Evolutionary conservation across 441 rosid species (phyloP).

Genomic region (Croton setiger): DNA sequence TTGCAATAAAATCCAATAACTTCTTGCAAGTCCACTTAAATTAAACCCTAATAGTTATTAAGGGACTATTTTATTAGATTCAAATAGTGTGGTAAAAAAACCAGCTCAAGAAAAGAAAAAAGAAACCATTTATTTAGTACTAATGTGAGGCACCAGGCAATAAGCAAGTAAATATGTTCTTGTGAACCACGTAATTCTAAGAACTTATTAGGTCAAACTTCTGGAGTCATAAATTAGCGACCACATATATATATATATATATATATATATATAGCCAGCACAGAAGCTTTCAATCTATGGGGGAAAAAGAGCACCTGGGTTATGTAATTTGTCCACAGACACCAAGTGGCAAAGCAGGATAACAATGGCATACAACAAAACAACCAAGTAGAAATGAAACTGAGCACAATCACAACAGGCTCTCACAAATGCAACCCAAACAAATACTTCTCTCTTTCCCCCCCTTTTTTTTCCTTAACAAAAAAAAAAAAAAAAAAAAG

Average conservation of each 20-base stretch:
- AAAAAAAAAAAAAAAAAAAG: too few species aligned
- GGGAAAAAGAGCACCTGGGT: background rate
- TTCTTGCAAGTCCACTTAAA: background rate
- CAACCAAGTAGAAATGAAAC: background rate
- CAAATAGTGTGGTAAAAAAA: background rate
- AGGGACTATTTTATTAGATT: background rate
- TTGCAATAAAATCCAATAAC: background rate
- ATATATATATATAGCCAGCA: background rate
- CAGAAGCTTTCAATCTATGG: background rate
- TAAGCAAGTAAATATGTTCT: slow-evolving; percentile 3
- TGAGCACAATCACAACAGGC: background rate
- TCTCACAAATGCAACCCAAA: background rate
- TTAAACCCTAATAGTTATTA: background rate
- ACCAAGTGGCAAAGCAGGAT: background rate
- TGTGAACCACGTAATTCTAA: background rate
- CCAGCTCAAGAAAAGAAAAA: background rate
- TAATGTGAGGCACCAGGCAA: slow-evolving; percentile 9
- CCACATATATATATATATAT: background rate
- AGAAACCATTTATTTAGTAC: background rate
- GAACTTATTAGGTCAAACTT: background rate
- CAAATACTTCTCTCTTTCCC: too few species aligned
- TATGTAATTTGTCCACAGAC: background rate
- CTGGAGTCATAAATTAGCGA: background rate
- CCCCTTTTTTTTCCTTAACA: too few species aligned
- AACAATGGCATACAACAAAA: background rate